Base-by-base conservation (phyloP, 2,329 filamentous ascomycete species). In the Pyrenochaeta sp. region DNA sequence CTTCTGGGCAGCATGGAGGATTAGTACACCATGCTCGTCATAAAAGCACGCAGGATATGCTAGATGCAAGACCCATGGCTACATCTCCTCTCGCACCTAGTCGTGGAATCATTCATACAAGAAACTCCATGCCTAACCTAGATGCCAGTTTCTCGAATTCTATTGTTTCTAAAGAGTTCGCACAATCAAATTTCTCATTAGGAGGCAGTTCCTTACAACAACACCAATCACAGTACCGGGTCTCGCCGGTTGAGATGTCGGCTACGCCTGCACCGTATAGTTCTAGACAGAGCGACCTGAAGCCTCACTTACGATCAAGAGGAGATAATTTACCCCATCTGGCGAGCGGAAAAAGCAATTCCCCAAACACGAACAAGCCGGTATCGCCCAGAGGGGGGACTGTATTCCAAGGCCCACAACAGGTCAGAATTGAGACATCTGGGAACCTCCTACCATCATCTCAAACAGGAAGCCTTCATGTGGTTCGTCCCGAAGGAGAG, bases 81-180 rank as follows among this genome's bases (percentile, higher is more conserved):
- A 50, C 20, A 17, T 49, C 15, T 14, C 49, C 35, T 49, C 45
- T 39, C 21, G n/a, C 2, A n/a, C 46, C 14, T 49, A 45, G 23
- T 46, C 47, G 4, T 50, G 48, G 11, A 29, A 37, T 21, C 48
- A 36, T 21, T 35, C 55, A 15, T 45, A 51, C 14, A 58, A 57
- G 27, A 49, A 42, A 4, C 6, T 42, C 61, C 3, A 63, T 65
- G 49, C 60, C 61, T n/a, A 49, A 58, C 20, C 11, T 64, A 33
- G 43, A 45, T 9, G 29, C 37, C 9, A 35, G 20, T 5, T 18
- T 32, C 3, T 40, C 36, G 7, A 36, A 10, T 17, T 3, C 29
- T 30, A 41, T 50, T 11, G 30, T 49, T 14, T 32, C 52, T 1
- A 50, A 47, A 29, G 46, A 41, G 4, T 51, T 51, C 21, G 31